Conservation (phyloP, 2,329 filamentous ascomycete species). For the Penicillium sp. region DNA sequence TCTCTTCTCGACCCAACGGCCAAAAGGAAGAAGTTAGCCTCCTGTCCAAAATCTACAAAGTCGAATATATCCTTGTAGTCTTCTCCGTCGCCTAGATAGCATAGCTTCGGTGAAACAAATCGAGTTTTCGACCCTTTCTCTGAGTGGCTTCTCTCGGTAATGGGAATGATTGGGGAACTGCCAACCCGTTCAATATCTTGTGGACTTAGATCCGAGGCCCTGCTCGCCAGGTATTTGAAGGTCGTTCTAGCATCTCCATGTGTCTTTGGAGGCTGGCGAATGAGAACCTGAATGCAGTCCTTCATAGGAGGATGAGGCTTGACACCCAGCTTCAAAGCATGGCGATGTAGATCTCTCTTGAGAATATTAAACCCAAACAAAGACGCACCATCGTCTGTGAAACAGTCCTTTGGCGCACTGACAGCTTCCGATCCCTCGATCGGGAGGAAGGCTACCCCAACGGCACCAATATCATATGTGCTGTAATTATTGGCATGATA, state of each 20-base stretch:
- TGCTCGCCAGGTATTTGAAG: slow-evolving; percentile 80
- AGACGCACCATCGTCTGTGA: slow-evolving; percentile 72
- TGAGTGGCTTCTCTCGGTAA: slow-evolving; percentile 38
- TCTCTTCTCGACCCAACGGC: slow-evolving; percentile 89
- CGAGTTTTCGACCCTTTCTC: slow-evolving; percentile 49
- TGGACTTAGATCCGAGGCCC: slow-evolving; percentile 69
- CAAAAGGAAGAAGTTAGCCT: slow-evolving; percentile 84
- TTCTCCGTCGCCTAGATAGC: slow-evolving; percentile 72
- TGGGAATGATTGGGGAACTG: slow-evolving; percentile 69
- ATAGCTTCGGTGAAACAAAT: slow-evolving; percentile 67
- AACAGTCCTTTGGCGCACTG: slow-evolving; percentile 73
- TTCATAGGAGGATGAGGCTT: slow-evolving; percentile 74
- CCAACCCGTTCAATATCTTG: slow-evolving; percentile 60
- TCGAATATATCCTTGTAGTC: slow-evolving; percentile 90
- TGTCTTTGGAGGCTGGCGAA: slow-evolving; percentile 68
- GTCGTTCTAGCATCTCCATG: slow-evolving; percentile 65
- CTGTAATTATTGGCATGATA: slow-evolving; percentile 75
- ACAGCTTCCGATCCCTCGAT: slow-evolving; percentile 64
- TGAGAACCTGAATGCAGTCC: slow-evolving; percentile 70
- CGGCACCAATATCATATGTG: slow-evolving; percentile 57
- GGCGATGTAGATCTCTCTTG: slow-evolving; percentile 69
- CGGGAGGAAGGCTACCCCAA: slow-evolving; percentile 65
- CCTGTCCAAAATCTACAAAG: slow-evolving; percentile 87
- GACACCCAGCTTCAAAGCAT: slow-evolving; percentile 85
- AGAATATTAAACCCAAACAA: slow-evolving; percentile 80